Conservation (phyloP, 768 basidiomycete genomes). For the Tulasnella sp. region DNA sequence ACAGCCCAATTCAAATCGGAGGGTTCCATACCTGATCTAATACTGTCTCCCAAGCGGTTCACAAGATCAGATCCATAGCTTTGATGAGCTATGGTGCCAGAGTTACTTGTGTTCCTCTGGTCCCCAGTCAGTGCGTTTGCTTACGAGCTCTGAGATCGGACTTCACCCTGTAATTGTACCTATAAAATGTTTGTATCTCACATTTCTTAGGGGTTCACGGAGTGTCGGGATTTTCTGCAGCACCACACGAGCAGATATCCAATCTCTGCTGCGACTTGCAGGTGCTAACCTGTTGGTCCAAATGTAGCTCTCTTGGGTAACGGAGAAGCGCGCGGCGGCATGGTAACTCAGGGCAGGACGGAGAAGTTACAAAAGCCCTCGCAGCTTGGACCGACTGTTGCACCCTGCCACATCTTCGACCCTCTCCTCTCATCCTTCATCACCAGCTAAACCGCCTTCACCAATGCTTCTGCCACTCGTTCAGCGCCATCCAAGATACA, state of each 20-base stretch:
- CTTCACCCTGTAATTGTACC: no score
- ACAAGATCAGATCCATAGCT: no score
- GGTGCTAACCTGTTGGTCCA: not conserved
- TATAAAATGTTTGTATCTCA: no score
- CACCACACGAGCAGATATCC: no score
- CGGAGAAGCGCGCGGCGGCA: not conserved
- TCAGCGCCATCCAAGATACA: conserved; percentile 13
- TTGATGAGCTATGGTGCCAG: no score
- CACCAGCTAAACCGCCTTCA: not conserved
- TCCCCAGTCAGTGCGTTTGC: no score
- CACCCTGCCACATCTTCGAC: conserved; percentile 2
- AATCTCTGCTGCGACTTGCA: not conserved
- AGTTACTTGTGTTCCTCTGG: no score
- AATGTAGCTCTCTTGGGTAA: not conserved
- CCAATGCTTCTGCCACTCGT: not conserved
- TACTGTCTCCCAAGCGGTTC: no score
- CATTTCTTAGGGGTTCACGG: no score
- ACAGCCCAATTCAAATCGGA: not conserved
- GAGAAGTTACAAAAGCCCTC: not conserved
- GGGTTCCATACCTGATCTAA: no score
- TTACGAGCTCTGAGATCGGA: no score
- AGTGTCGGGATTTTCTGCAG: not conserved
- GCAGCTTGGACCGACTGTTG: not conserved
- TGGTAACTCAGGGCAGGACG: not conserved
- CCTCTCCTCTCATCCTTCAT: not conserved